Base-by-base conservation (phyloP, 2,329 filamentous ascomycete species). In the Bipolaris sorokiniana region DNA sequence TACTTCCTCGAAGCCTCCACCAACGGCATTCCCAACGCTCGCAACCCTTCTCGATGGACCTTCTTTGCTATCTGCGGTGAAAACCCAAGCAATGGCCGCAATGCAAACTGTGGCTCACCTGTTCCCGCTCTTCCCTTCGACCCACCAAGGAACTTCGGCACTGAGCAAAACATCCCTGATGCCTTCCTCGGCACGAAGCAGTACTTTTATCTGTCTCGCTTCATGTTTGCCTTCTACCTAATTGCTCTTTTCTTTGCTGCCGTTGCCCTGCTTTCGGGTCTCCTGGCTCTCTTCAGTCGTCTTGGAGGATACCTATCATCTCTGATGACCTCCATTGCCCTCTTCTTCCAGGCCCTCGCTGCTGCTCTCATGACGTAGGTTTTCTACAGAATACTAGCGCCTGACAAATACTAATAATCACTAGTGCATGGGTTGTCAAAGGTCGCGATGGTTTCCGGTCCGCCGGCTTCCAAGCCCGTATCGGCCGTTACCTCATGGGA, bases 191-290 rank as follows among this genome's bases (percentile, higher is more conserved):
- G 81, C 36, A 78, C 80, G 9, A 82, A 87, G 65, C 85, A 81
- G 61, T 96, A 88, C 82, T 98, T 84, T 80, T 91, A 92, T 78
- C 83, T 95, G 73, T 96, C 92, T 80, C 87, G 94, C 38, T 97
- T 97, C 81, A 90, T 91, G 76, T 98, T 94, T 85, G 91, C 93
- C 36, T 95, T 97, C 78, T 90, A 90, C 80, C 81, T 98, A 54
- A 88, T 98, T 64, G 86, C 88, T 16, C 84, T 97, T 36, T 87
- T 97, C 82, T 95, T 96, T 76, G 85, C 86, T 61, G 82, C 85
- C 46, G 54, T 86, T 23, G 86, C 89, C 60, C 86, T 93, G 72
- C 84, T 92, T 76, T 78, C 83, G 10, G 85, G 87, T 62, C 82
- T 92, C 60, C 77, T 92, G 15, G 88, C 90, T 15, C 87, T 89